These are phyloP conservation scores for Hypoxylon intermedium DNA, from an alignment of 495 filamentous ascomycete genomes.

Conservation along the genomic window DNA sequence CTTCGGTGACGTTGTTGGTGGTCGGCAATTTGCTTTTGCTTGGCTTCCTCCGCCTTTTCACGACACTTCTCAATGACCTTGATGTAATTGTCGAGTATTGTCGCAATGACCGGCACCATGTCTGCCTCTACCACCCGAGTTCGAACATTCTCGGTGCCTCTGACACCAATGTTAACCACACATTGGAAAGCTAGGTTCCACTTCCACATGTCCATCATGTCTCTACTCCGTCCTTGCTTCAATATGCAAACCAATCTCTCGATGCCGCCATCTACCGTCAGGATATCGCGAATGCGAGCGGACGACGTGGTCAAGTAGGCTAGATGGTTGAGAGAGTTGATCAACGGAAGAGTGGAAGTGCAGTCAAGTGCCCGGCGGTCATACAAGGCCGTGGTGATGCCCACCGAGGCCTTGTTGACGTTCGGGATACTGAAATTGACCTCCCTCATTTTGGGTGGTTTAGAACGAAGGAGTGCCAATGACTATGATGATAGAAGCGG, in stretches of 20 bases:
- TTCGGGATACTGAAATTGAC: slow-evolving; percentile 99
- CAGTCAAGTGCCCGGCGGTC: slow-evolving; percentile 97
- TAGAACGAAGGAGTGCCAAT: slow-evolving; percentile 1
- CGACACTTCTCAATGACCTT: slow-evolving; percentile 90
- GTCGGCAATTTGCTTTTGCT: slow-evolving; percentile 54
- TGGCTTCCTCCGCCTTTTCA: slow-evolving; percentile 77
- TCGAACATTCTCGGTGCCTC: slow-evolving; percentile 89
- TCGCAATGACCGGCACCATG: slow-evolving; percentile 98
- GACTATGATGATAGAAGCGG: slow-evolving; percentile 17
- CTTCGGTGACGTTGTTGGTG: slow-evolving; percentile 53
- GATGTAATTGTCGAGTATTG: slow-evolving; percentile 98
- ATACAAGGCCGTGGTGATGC: slow-evolving; percentile 97
- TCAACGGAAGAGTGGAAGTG: slow-evolving; percentile 94
- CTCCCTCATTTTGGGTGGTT: slow-evolving; percentile 80
- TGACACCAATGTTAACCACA: slow-evolving; percentile 96
- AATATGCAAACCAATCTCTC: slow-evolving; percentile 96
- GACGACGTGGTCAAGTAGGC: slow-evolving; percentile 99
- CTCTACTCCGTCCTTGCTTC: slow-evolving; percentile 93
- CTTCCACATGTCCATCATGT: slow-evolving; percentile 99
- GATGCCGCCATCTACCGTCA: slow-evolving; percentile 97
- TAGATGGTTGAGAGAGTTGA: slow-evolving; percentile 98
- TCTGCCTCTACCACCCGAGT: slow-evolving; percentile 97
- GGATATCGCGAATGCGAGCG: slow-evolving; percentile 93
- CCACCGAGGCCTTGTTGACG: slow-evolving; percentile 99
- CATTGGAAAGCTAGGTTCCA: slow-evolving; percentile 99